A percentile compares a stretch with the other conserved stretches of the same genome.
These are phyloP conservation scores for Dothiorella sarmentorum DNA, from an alignment of 2,329 filamentous ascomycete species.

Conservation along the genomic window DNA sequence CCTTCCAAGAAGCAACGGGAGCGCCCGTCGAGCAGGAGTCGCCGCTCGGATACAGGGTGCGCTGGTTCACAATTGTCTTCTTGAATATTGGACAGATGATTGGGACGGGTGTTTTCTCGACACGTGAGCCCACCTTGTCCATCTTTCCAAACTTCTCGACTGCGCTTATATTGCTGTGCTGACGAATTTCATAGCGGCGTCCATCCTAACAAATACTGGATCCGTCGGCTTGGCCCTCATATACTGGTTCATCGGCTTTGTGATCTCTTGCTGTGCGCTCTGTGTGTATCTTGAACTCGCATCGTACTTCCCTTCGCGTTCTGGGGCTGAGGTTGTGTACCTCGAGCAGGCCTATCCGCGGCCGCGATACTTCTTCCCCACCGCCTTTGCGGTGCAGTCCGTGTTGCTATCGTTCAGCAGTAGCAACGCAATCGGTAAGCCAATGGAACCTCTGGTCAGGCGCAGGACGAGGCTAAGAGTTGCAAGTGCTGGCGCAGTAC, in stretches of 20 bases:
- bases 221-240: conserved; percentile 61
- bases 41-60: conserved; percentile 59
- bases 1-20: conserved; percentile 60
- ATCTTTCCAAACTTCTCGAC: too few relatives aligned
- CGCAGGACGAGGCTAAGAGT: background rate
- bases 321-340: conserved; percentile 64
- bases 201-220: conserved; percentile 58
- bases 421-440: conserved; percentile 57
- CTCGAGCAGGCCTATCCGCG: conserved; percentile 65
- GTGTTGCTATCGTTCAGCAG: conserved; percentile 64
- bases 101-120: conserved; percentile 63
- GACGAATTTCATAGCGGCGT: background rate
- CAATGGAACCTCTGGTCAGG: background rate
- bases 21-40: conserved; percentile 59
- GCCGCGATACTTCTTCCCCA: conserved; percentile 62
- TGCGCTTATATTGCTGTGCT: too few relatives aligned
- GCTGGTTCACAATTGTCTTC: conserved; percentile 55
- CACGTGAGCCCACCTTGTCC: conserved; percentile 46
- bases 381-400: conserved; percentile 39
- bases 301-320: conserved; percentile 64
- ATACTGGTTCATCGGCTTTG: conserved; percentile 62
- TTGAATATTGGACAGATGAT: conserved; percentile 63
- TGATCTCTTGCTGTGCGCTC: conserved; percentile 56
- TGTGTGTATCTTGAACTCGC: conserved; percentile 62
- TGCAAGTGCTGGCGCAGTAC: conserved; percentile 49